Conservation (phyloP, 1,139 yeast species). For the Magnusiomyces ingens region DNA sequence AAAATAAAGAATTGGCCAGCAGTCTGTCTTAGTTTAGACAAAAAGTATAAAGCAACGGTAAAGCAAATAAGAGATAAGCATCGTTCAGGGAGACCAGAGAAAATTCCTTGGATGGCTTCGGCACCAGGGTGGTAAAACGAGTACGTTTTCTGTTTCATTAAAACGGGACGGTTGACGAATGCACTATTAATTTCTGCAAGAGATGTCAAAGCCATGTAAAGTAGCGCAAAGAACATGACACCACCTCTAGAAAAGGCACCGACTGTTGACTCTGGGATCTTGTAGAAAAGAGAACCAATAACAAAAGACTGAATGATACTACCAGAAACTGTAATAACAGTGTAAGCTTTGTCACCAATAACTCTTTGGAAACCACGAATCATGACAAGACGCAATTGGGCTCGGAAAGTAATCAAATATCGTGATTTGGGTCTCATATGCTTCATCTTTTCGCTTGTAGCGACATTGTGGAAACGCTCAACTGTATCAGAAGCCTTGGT, state of each 20-base stretch:
- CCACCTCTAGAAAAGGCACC: conserved; percentile 50
- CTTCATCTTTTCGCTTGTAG: conserved; percentile 27
- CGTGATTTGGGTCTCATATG: conserved; percentile 29
- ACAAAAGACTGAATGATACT: conserved; percentile 46
- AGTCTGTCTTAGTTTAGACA: conserved; percentile 34
- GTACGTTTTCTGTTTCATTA: conserved; percentile 40
- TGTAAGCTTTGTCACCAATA: conserved; percentile 47
- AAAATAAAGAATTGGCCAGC: conserved; percentile 40
- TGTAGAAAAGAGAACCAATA: conserved; percentile 50
- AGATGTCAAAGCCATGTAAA: conserved; percentile 38
- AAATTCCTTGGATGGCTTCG: conserved; percentile 36
- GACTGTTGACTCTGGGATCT: conserved; percentile 39
- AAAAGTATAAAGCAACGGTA: conserved; percentile 36
- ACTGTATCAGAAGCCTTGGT: conserved; percentile 35
- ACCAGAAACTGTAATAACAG: conserved; percentile 43
- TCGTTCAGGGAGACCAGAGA: conserved; percentile 35
- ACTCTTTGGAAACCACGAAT: conserved; percentile 49
- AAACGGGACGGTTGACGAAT: conserved; percentile 37
- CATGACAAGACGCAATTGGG: conserved; percentile 33
- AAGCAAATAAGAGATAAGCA: conserved; percentile 31
- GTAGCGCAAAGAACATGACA: conserved; percentile 37
- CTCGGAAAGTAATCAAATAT: conserved; percentile 32
- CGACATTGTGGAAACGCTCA: conserved; percentile 13
- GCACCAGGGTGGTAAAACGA: conserved; percentile 42
- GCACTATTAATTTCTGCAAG: conserved; percentile 39